phyloP scores from a whole-genome alignment of 495 filamentous ascomycete genomes.

The Tirmania nivea region DNA sequence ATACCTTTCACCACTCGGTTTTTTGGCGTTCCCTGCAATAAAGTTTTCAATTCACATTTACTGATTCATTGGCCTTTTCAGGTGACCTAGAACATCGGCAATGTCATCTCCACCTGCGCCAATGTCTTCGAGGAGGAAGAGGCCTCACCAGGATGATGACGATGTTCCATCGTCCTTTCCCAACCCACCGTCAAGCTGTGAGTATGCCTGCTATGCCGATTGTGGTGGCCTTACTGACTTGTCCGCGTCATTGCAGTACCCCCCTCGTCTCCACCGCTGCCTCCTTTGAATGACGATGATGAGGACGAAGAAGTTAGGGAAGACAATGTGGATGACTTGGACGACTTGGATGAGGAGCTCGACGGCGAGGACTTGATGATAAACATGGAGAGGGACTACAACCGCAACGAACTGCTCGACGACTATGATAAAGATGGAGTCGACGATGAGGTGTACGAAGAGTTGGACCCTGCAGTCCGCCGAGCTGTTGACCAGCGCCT shows the following conservation, averaged over 20 bases:
- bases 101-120: background rate
- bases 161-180: background rate
- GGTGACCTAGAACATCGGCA: too few species aligned
- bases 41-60: too few species aligned
- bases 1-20: too few species aligned
- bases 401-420: conserved; percentile 23
- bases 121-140: background rate
- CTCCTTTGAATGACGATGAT: conserved; percentile 41
- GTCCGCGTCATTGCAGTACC: conserved; percentile 18
- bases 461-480: conserved; percentile 43
- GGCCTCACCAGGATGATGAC: background rate
- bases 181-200: conserved; percentile 45
- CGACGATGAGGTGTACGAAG: conserved; percentile 60
- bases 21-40: too few species aligned
- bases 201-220: conserved; percentile 22
- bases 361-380: conserved; percentile 64
- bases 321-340: conserved; percentile 74
- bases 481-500: conserved; percentile 66
- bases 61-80: too few species aligned
- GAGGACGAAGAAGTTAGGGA: conserved; percentile 49
- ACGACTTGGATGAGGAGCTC: conserved; percentile 91
- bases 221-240: background rate
- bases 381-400: conserved; percentile 17
- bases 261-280: conserved; percentile 30
- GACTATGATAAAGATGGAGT: conserved; percentile 51